phyloP scores from a whole-genome alignment of 192 early-diverging fungal genomes.

The Irineochytrium annulatum region DNA sequence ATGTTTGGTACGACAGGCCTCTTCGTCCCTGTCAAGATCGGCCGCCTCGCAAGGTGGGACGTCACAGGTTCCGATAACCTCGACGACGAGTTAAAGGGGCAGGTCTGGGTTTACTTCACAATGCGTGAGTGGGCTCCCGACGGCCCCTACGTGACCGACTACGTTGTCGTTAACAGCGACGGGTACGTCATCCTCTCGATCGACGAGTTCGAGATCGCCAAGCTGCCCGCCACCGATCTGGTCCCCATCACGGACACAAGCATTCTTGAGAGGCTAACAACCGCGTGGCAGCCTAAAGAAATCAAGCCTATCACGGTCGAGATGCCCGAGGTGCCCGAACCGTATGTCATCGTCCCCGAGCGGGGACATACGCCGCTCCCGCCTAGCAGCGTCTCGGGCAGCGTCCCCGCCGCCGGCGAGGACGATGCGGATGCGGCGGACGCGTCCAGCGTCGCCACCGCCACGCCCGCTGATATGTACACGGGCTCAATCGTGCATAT shows the following conservation, averaged over 20 bases:
- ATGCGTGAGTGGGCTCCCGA: background rate
- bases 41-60: constrained; percentile 6
- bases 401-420: background rate
- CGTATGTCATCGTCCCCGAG: too few relatives aligned
- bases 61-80: background rate
- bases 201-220: background rate
- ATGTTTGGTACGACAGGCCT: too few relatives aligned
- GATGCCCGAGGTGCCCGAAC: too few relatives aligned
- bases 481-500: too few relatives aligned
- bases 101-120: constrained; percentile 1
- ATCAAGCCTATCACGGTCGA: too few relatives aligned
- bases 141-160: constrained; percentile 1
- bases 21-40: constrained; percentile 4
- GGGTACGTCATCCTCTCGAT: constrained; percentile 6
- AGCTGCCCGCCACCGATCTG: background rate
- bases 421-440: background rate
- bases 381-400: background rate
- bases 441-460: background rate
- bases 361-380: background rate
- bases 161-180: constrained; percentile 8
- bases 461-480: background rate
- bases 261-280: constrained; percentile 7
- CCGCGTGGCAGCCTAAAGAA: constrained; percentile 5
- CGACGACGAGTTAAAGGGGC: background rate
- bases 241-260: constrained; percentile 3